Conservation (phyloP, 257 asterid genomes). For the Parsonsia alboflavescens region DNA sequence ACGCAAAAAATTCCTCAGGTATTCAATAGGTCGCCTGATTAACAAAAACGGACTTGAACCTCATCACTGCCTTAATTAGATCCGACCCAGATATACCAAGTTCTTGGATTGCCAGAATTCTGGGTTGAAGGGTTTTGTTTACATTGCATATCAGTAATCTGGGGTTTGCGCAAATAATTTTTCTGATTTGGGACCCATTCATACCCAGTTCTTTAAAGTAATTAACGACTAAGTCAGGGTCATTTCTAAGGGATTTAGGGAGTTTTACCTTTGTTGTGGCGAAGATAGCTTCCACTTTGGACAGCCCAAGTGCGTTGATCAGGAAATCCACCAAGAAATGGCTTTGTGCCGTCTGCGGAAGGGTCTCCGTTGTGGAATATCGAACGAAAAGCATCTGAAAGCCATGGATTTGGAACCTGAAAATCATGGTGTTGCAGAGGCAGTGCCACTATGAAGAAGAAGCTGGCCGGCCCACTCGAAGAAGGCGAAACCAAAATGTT, state of each 20-base stretch:
- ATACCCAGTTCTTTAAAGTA: conserved; percentile 25
- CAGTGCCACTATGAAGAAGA: too few relatives aligned
- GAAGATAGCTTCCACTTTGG: conserved; percentile 22
- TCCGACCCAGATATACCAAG: conserved; percentile 19
- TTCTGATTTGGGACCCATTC: conserved; percentile 19
- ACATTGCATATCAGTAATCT: conserved; percentile 10
- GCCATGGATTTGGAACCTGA: too few relatives aligned
- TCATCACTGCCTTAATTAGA: conserved; percentile 11
- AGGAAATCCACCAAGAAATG: conserved; percentile 17
- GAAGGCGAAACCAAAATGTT: too few relatives aligned
- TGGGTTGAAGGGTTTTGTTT: conserved; percentile 24
- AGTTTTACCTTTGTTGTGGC: conserved; percentile 6
- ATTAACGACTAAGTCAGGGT: conserved; percentile 18
- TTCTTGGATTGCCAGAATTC: conserved; percentile 12
- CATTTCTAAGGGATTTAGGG: background rate
- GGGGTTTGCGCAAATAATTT: conserved; percentile 4
- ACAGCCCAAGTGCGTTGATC: conserved; percentile 22
- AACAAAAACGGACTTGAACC: background rate
- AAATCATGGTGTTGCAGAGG: too few relatives aligned
- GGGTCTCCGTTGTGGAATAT: background rate
- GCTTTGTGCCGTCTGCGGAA: background rate
- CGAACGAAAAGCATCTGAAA: too few relatives aligned
- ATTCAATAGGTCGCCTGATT: conserved; percentile 12
- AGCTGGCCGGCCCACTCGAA: too few relatives aligned
- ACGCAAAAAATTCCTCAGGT: conserved; percentile 17